phyloP scores from a whole-genome alignment of 345 rosid species.

The Sapria himalayana region DNA sequence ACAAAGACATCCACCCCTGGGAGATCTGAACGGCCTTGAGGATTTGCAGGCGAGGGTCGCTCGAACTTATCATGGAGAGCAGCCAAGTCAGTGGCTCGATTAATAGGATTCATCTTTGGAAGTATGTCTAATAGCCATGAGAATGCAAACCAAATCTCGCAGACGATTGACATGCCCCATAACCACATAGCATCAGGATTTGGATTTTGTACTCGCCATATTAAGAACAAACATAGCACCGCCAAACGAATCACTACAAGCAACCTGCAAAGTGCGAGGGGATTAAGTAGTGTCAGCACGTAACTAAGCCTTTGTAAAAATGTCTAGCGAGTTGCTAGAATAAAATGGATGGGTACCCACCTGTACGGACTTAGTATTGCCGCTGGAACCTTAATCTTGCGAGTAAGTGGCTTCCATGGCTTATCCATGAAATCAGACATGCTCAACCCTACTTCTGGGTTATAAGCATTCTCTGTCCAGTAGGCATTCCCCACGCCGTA shows the following conservation, averaged over 20 bases:
- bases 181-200: slow-evolving; percentile 77
- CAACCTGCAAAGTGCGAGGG: slow-evolving; percentile 16
- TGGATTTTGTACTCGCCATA: slow-evolving; percentile 61
- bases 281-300: not conserved
- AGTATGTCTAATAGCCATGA: slow-evolving; percentile 77
- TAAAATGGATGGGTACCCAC: slow-evolving; percentile 4
- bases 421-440: slow-evolving; percentile 84
- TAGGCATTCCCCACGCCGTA: slow-evolving; percentile 77
- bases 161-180: slow-evolving; percentile 62
- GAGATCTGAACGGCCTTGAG: slow-evolving; percentile 71
- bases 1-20: slow-evolving; percentile 70
- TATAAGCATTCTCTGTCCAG: slow-evolving; percentile 35
- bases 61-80: slow-evolving; percentile 74
- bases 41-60: slow-evolving; percentile 46
- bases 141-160: slow-evolving; percentile 88
- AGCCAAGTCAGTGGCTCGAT: slow-evolving; percentile 54
- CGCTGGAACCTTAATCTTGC: slow-evolving; percentile 46
- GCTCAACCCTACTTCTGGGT: slow-evolving; percentile 24
- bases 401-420: slow-evolving; percentile 89
- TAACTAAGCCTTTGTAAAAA: not conserved
- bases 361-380: slow-evolving; percentile 76
- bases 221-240: slow-evolving; percentile 29
- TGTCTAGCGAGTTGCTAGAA: too few relatives aligned
- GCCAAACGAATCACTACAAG: slow-evolving; percentile 35
- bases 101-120: slow-evolving; percentile 73